phyloP scores from a whole-genome alignment of 192 early-diverging fungal genomes.

The Spizellomyces punctatus region DNA sequence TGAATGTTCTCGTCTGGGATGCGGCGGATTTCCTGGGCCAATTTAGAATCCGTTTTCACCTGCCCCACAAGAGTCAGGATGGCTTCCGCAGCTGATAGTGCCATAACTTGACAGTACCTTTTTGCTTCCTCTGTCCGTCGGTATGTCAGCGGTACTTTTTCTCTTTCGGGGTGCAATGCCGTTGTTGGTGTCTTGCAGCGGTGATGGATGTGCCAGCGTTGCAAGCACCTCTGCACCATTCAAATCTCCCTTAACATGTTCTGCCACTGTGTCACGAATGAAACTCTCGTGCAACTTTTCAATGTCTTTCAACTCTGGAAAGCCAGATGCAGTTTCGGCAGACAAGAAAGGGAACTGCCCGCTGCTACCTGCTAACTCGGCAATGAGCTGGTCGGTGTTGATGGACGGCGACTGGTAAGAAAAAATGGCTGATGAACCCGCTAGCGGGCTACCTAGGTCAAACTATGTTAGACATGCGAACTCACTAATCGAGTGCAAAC shows the following conservation, averaged over 20 bases:
- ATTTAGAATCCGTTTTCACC: constrained; percentile 7
- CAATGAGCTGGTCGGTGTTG: constrained; percentile 7
- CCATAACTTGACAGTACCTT: constrained; percentile 4
- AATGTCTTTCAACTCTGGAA: background rate
- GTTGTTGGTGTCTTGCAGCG: background rate
- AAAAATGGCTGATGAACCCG: constrained; percentile 9
- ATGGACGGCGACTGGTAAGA: constrained; percentile 13
- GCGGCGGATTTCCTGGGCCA: background rate
- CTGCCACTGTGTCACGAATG: background rate
- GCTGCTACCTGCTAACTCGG: background rate
- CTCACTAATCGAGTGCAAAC: too few relatives aligned
- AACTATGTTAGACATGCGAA: too few relatives aligned
- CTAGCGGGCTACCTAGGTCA: constrained; percentile 24
- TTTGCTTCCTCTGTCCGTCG: constrained; percentile 1
- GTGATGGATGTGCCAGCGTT: background rate
- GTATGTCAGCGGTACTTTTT: constrained; percentile 21
- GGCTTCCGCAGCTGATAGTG: background rate
- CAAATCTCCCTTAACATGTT: background rate
- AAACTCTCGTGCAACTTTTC: background rate
- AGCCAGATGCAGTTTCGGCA: background rate
- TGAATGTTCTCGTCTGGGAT: constrained; percentile 34
- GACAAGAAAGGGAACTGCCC: background rate
- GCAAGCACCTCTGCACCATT: background rate
- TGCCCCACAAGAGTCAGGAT: background rate
- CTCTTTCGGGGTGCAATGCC: constrained; percentile 2